These are phyloP conservation scores for Suhomyces pyralidae DNA, from an alignment of 805 yeast genomes.

Conservation along the genomic window DNA sequence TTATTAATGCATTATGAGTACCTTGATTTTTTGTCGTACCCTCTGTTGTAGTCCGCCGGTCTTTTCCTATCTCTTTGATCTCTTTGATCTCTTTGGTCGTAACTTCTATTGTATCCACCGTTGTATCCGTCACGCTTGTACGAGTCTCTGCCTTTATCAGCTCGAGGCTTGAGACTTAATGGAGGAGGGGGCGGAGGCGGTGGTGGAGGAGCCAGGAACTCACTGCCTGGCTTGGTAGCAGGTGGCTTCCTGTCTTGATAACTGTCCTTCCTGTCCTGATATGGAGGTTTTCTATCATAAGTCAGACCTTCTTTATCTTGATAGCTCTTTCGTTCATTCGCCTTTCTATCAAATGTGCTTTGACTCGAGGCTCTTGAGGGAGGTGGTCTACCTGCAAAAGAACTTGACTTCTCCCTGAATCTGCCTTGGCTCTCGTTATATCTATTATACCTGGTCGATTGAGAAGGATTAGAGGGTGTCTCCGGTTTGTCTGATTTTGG, in stretches of 20 bases:
- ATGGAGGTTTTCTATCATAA: neutral
- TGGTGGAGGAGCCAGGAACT: slow-evolving; percentile 2
- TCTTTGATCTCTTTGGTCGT: slow-evolving; percentile 10
- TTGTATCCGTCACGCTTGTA: slow-evolving; percentile 3
- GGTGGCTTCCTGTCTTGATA: neutral
- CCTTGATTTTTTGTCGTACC: slow-evolving; percentile 30
- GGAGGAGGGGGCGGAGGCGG: slow-evolving; percentile 27
- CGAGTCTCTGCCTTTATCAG: slow-evolving; percentile 7
- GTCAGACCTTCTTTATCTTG: neutral
- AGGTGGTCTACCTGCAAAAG: neutral
- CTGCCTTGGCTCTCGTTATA: slow-evolving; percentile 7
- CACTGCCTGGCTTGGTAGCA: neutral
- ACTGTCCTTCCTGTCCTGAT: neutral
- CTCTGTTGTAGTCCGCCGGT: slow-evolving; percentile 3
- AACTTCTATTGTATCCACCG: slow-evolving; percentile 9
- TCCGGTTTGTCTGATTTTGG: slow-evolving; percentile 5
- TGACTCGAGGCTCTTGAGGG: neutral
- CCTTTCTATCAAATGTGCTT: neutral
- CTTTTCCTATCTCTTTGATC: slow-evolving; percentile 9
- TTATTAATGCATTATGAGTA: slow-evolving; percentile 11
- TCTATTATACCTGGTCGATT: slow-evolving; percentile 4
- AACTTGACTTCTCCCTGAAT: neutral
- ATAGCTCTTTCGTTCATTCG: neutral
- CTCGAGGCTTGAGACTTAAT: slow-evolving; percentile 10
- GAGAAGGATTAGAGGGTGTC: neutral